Evolutionary conservation across 2,329 filamentous ascomycete species (phyloP).

Genomic region (Epichloe brachyelytri): DNA sequence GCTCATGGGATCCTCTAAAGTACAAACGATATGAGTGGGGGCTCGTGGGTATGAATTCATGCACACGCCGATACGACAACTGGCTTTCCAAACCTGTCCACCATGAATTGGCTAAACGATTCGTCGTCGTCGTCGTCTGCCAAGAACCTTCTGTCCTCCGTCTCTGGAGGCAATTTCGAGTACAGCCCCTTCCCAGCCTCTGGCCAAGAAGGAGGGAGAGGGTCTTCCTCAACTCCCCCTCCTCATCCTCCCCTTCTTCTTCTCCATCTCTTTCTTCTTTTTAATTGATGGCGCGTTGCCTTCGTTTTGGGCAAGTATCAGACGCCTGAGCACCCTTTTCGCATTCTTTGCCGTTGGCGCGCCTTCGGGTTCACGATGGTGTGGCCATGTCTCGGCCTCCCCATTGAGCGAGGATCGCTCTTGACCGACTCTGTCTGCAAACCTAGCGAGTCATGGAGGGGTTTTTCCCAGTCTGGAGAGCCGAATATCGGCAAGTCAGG

Average conservation of each 20-base stretch:
- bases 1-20: too few species aligned
- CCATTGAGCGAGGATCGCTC: conserved; percentile 7
- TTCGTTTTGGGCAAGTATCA: conserved; percentile 14
- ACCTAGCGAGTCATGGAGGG: conserved; percentile 3
- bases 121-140: conserved; percentile 28
- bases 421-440: not conserved
- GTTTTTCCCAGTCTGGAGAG: conserved; percentile 26
- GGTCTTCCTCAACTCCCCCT: conserved; percentile 10
- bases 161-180: conserved; percentile 23
- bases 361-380: conserved; percentile 14
- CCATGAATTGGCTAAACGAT: conserved; percentile 30
- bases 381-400: conserved; percentile 19
- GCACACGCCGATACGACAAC: conserved; percentile 19
- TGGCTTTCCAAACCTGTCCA: conserved; percentile 25
- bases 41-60: conserved; percentile 4
- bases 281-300: conserved; percentile 17
- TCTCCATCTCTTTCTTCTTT: conserved; percentile 12
- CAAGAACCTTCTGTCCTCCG: conserved; percentile 23
- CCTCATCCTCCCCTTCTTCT: not conserved
- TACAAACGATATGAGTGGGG: too few species aligned
- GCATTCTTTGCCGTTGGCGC: conserved; percentile 17
- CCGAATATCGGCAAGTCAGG: conserved; percentile 29
- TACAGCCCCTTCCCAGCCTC: conserved; percentile 28
- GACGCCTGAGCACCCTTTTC: conserved; percentile 21
- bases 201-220: conserved; percentile 27